These are phyloP conservation scores for Theobroma grandiflorum DNA, from an alignment of 441 rosid species.

Conservation along the genomic window DNA sequence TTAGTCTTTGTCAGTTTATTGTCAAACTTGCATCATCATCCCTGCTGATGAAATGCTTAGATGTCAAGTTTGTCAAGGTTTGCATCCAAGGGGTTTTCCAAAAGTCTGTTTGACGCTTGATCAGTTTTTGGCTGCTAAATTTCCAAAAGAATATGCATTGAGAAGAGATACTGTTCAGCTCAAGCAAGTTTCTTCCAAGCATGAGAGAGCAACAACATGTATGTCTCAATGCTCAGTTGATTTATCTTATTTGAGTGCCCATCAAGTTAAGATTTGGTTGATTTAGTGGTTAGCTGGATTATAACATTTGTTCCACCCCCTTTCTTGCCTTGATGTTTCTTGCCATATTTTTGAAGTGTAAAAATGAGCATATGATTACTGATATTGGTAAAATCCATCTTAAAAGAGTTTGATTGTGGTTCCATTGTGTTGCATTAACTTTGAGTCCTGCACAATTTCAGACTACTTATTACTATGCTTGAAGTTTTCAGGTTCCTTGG, in stretches of 20 bases:
- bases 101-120: constrained; percentile 77
- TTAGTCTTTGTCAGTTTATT: constrained; percentile 57
- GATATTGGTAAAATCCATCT: background rate
- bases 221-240: constrained; percentile 28
- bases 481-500: constrained; percentile 36
- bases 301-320: background rate
- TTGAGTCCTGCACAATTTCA: background rate
- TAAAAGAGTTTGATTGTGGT: background rate
- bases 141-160: constrained; percentile 61
- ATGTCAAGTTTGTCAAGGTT: constrained; percentile 69
- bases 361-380: background rate
- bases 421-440: constrained; percentile 16
- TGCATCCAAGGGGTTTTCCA: constrained; percentile 63
- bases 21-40: constrained; percentile 60
- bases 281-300: constrained; percentile 17
- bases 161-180: constrained; percentile 53
- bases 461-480: background rate
- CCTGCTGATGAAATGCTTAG: constrained; percentile 47
- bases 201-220: constrained; percentile 36
- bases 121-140: constrained; percentile 60
- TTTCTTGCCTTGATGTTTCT: background rate
- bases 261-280: background rate
- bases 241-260: background rate
- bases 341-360: background rate
- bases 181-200: constrained; percentile 38